Evolutionary conservation across 2,329 filamentous ascomycete species (phyloP).

Genomic region (Trichoderma sp.): DNA sequence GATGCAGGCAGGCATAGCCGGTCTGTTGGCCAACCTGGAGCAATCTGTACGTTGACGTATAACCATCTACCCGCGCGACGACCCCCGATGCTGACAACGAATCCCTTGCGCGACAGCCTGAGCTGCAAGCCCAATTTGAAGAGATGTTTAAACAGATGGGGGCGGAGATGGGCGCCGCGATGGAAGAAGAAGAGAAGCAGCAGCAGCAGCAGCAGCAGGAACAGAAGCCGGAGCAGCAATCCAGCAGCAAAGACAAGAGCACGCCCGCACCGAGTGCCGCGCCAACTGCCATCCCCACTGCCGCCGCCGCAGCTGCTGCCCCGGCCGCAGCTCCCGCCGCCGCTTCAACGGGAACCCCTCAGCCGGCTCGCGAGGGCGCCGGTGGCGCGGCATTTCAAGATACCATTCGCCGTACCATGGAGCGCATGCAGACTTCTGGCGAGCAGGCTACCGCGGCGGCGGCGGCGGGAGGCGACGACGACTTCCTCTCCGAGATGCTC

Average conservation of each 20-base stretch:
- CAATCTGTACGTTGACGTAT: constrained; percentile 50
- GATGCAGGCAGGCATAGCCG: constrained; percentile 87
- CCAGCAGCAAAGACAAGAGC: not conserved
- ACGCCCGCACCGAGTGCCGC: not conserved
- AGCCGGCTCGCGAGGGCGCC: constrained; percentile 35
- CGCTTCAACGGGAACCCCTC: constrained; percentile 20
- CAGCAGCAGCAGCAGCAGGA: not conserved
- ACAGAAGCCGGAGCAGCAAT: not conserved
- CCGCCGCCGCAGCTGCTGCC: constrained; percentile 27
- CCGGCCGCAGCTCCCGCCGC: constrained; percentile 31
- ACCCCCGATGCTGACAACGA: not conserved
- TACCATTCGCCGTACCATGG: constrained; percentile 91
- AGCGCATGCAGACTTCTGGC: constrained; percentile 89
- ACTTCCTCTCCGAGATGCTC: constrained; percentile 88
- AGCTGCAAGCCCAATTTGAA: constrained; percentile 79
- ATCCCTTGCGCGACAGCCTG: constrained; percentile 49
- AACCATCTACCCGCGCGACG: not conserved
- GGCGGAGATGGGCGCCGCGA: constrained; percentile 60
- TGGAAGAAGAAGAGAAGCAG: constrained; percentile 34
- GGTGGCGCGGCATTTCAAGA: constrained; percentile 72
- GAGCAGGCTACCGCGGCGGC: constrained; percentile 81
- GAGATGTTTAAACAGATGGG: constrained; percentile 73
- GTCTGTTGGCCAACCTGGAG: constrained; percentile 72
- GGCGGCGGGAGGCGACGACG: constrained; percentile 67
- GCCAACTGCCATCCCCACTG: not conserved